These are phyloP conservation scores for Mrakiaceae sp. DNA, from an alignment of 1,284 basidiomycete genomes.

Conservation along the genomic window DNA sequence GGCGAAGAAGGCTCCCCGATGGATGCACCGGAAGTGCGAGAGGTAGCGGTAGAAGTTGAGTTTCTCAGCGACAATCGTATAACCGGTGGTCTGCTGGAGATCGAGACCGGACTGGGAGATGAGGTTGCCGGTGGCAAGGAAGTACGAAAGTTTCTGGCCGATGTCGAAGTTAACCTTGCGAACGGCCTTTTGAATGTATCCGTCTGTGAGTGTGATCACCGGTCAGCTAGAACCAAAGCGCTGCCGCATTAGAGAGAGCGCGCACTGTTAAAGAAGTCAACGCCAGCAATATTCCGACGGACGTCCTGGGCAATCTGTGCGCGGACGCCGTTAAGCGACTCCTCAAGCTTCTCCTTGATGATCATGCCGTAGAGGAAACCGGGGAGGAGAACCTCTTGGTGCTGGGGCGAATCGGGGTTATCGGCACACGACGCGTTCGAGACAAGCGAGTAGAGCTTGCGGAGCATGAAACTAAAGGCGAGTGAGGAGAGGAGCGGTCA, in stretches of 20 bases:
- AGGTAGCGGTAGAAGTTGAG: slow-evolving; percentile 98
- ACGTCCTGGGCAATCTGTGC: slow-evolving; percentile 65
- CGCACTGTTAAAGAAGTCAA: slow-evolving; percentile 79
- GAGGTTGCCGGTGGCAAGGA: slow-evolving; percentile 95
- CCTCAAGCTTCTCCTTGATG: slow-evolving; percentile 94
- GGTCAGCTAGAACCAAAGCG: no score
- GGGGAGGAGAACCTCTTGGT: slow-evolving; percentile 94
- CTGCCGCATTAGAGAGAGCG: slow-evolving; percentile 14
- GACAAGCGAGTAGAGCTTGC: slow-evolving; percentile 87
- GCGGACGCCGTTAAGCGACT: slow-evolving; percentile 67
- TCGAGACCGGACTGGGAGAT: slow-evolving; percentile 92
- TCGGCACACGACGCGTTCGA: slow-evolving; percentile 84
- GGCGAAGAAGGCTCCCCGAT: slow-evolving; percentile 98
- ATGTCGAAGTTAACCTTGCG: slow-evolving; percentile 81
- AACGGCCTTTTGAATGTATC: slow-evolving; percentile 70
- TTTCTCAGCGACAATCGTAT: slow-evolving; percentile 98
- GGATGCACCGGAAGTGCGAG: slow-evolving; percentile 95
- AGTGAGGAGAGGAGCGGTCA: slow-evolving; percentile 3
- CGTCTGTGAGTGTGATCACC: slow-evolving; percentile 39
- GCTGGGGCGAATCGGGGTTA: slow-evolving; percentile 97
- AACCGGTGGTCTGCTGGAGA: slow-evolving; percentile 91
- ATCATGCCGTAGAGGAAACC: slow-evolving; percentile 93
- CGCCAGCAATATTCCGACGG: slow-evolving; percentile 52
- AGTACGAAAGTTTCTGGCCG: slow-evolving; percentile 79
- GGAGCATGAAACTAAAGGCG: slow-evolving; percentile 75